Evolutionary conservation across 768 basidiomycete species (phyloP), one percentile per base, ranked within the genome.

Genomic region (Mrakia frigida): DNA sequence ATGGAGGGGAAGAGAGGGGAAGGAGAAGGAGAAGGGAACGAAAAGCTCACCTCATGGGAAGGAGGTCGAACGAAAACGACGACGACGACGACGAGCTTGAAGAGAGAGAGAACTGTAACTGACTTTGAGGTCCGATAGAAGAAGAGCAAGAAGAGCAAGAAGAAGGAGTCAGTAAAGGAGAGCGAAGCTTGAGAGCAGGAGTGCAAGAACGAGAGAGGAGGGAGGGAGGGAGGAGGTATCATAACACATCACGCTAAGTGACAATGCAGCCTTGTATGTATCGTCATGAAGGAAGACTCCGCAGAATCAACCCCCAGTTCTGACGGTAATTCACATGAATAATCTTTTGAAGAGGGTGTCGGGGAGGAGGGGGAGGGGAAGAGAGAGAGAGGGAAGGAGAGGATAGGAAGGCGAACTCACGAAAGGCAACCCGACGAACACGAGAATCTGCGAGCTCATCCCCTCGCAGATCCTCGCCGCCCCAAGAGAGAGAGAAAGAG

Each of bases 311-410:
- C 56, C 61, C 56, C 60, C 37, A 68, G 37, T 35, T 74, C 60
- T 52, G 73, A 74, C 73, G 73, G 73, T 74, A 74, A 74, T 74
- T 74, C 46, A 72, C 71, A 67, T 74, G n/a, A 35, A 65, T 74
- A 65, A 74, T 74, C 73, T 39, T 67, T 46, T 74, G n/a, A n/a
- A 65, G 43, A n/a, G 13, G 23, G n/a, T 16, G 31, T 11, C 13
- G 50, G 63, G 61, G 63, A 25, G 28, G 21, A 18, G 18, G 46
- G 37, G 69, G 35, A 14, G 28, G 50, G 14, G 23, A 3, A 16
- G 63, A 31, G 14, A 43, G 61, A 50, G 28, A 41, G 39, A 14
- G 39, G 60, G 46, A 28, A 59, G 46, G n/a, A 46, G 56, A 25
- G 46, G n/a, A 46, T 35, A 25, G 46, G 33, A 72, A 72, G 52